These are phyloP conservation scores for Cotoneaster glaucophyllus DNA, from an alignment of 306 rosid genomes.

Conservation along the genomic window DNA sequence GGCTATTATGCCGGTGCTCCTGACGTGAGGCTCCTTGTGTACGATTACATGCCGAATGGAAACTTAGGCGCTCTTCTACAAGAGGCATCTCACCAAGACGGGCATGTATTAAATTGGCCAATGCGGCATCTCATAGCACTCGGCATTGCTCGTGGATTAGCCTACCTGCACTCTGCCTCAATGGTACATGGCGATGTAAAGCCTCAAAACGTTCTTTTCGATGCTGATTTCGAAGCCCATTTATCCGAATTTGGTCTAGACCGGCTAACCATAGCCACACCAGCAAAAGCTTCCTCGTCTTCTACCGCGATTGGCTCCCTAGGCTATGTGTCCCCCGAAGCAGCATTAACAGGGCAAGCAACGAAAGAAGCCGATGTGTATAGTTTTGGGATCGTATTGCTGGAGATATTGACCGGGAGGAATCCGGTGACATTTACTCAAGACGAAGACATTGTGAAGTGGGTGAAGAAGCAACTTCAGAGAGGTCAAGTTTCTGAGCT, in stretches of 20 bases:
- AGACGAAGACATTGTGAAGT: conserved; percentile 80
- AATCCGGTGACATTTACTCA: conserved; percentile 68
- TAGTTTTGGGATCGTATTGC: conserved; percentile 70
- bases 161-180: conserved; percentile 59
- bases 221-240: conserved; percentile 88
- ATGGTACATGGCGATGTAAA: conserved; percentile 69
- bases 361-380: conserved; percentile 69
- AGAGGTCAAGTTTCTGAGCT: conserved; percentile 61
- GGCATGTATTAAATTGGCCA: conserved; percentile 88
- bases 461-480: conserved; percentile 80
- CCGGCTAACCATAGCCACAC: conserved; percentile 35
- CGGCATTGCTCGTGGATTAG: conserved; percentile 71
- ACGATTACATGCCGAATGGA: conserved; percentile 91
- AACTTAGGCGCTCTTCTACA: conserved; percentile 71
- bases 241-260: conserved; percentile 78
- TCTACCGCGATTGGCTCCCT: conserved; percentile 53
- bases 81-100: conserved; percentile 89
- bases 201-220: conserved; percentile 76
- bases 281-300: conserved; percentile 52
- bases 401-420: conserved; percentile 75
- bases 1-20: conserved; percentile 79
- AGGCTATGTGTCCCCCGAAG: conserved; percentile 78
- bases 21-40: conserved; percentile 60
- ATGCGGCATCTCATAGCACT: conserved; percentile 90
- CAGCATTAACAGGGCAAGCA: conserved; percentile 47